Conservation (phyloP, 2,329 filamentous ascomycete genomes). For the Dendrostoma leiphaemia region DNA sequence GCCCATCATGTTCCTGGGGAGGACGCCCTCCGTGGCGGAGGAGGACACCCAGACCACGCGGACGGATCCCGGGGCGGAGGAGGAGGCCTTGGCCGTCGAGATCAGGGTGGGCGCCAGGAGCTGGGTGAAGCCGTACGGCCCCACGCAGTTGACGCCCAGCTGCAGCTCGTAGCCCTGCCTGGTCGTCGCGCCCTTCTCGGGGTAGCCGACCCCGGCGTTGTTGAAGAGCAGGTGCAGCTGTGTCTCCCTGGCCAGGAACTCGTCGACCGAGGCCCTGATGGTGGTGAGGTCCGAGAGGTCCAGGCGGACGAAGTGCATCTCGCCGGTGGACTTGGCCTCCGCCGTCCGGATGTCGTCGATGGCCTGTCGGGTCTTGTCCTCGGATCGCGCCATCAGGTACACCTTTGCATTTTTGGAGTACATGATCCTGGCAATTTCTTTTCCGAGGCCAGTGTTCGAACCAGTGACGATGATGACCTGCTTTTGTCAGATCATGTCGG, state of each 20-base stretch:
- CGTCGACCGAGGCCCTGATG: conserved; percentile 22
- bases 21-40: conserved; percentile 2
- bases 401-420: conserved; percentile 25
- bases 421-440: conserved; percentile 9
- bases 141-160: conserved; percentile 13
- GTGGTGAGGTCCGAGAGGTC: conserved; percentile 27
- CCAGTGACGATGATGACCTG: conserved; percentile 13
- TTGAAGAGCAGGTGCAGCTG: conserved; percentile 37
- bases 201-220: conserved; percentile 37
- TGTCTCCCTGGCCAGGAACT: conserved; percentile 21
- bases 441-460: conserved; percentile 11
- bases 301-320: conserved; percentile 32
- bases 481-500: not conserved
- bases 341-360: conserved; percentile 36
- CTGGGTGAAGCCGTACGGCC: conserved; percentile 4
- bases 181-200: conserved; percentile 26
- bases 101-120: conserved; percentile 8
- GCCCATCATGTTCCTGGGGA: not conserved
- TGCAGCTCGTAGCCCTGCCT: conserved; percentile 17
- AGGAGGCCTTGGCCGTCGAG: not conserved
- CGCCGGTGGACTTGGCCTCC: conserved; percentile 20
- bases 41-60: conserved; percentile 7
- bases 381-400: conserved; percentile 47
- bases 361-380: conserved; percentile 36
- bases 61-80: not conserved